Conservation (phyloP, 2,329 filamentous ascomycete species). For the Alternaria consortialis region DNA sequence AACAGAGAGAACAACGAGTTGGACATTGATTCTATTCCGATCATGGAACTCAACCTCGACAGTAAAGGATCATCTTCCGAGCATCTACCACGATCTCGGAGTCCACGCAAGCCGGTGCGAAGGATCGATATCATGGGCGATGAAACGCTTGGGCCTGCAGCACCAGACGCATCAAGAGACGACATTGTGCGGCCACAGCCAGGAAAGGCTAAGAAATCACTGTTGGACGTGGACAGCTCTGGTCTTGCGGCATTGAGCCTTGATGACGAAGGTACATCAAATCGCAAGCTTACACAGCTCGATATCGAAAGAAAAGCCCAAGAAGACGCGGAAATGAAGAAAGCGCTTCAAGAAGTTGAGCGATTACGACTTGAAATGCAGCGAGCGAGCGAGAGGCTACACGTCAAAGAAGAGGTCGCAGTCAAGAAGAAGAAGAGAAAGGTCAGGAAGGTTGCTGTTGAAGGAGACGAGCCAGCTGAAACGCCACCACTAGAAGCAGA, state of each 20-base stretch:
- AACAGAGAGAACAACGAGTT: slow-evolving; percentile 76
- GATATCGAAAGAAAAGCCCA: slow-evolving; percentile 73
- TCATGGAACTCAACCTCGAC: slow-evolving; percentile 88
- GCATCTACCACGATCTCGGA: slow-evolving; percentile 33
- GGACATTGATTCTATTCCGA: slow-evolving; percentile 93
- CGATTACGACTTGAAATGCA: slow-evolving; percentile 88
- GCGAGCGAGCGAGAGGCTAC: slow-evolving; percentile 76
- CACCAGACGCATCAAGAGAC: slow-evolving; percentile 39
- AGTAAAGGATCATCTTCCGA: slow-evolving; percentile 30
- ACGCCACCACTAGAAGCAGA: slow-evolving; percentile 37
- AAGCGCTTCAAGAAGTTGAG: slow-evolving; percentile 89
- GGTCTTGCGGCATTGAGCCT: slow-evolving; percentile 78
- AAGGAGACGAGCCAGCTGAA: slow-evolving; percentile 65
- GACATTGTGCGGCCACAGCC: slow-evolving; percentile 41
- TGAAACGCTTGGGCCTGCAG: slow-evolving; percentile 56
- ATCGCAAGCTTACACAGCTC: slow-evolving; percentile 49
- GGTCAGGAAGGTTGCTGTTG: slow-evolving; percentile 55
- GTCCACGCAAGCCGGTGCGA: slow-evolving; percentile 44
- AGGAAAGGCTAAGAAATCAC: slow-evolving; percentile 64
- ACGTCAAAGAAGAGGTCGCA: slow-evolving; percentile 72
- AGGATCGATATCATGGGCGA: slow-evolving; percentile 58
- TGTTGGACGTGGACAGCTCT: slow-evolving; percentile 89
- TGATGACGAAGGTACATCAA: slow-evolving; percentile 51
- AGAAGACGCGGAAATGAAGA: slow-evolving; percentile 88
- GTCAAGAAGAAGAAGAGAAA: slow-evolving; percentile 69